Base-by-base conservation (phyloP, 345 rosid species). In the Boechera stricta region DNA sequence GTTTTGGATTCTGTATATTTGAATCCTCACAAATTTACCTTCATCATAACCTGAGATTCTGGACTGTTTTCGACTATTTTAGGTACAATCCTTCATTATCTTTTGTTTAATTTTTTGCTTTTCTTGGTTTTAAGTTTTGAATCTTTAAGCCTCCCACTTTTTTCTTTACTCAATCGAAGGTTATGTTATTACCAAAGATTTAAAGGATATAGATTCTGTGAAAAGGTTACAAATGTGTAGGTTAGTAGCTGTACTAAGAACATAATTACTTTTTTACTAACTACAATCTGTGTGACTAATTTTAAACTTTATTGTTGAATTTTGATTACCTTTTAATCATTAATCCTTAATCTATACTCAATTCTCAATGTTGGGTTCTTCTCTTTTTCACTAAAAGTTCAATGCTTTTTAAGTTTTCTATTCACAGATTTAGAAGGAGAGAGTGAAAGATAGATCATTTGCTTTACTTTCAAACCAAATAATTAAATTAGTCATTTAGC, bases 401-500 rank as follows among this genome's bases (percentile, higher is more conserved):
- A 32, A 24, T 68, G 42, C 47, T 49, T 60, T 58, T 58, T 9
- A 1, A 51, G 24, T 28, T 24, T 44, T 16, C 6, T 39, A 65
- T 35, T 45, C 26, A 67, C 13, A 32, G 24, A 52, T 52, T 38
- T 32, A 68, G 72, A 10, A 42, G 31, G 72, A 56, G 15, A 12
- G 63, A 16, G 24, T 26, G 67, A 68, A 42, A 54, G 15, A 47
- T 18, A 45, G 45, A 78, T 67, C 38, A 78, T 26, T 67, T 59
- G 70, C 74, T 72, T 78, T 57, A 72, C 77, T 66, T 72, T 39
- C 18, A 59, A 65, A 72, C 4, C 62, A 65, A 77, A 65, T 49
- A 12, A 78, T 51, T 41, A 41, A 61, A 61, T 35, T 49, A 52
- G 53, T 68, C 29, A 53, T 45, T 5, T 44, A 24, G 29, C 29